A percentile compares a stretch with the other conserved stretches of the same genome.
Conservation (phyloP, 208 protist genomes). For the Eutreptiella sp. region DNA sequence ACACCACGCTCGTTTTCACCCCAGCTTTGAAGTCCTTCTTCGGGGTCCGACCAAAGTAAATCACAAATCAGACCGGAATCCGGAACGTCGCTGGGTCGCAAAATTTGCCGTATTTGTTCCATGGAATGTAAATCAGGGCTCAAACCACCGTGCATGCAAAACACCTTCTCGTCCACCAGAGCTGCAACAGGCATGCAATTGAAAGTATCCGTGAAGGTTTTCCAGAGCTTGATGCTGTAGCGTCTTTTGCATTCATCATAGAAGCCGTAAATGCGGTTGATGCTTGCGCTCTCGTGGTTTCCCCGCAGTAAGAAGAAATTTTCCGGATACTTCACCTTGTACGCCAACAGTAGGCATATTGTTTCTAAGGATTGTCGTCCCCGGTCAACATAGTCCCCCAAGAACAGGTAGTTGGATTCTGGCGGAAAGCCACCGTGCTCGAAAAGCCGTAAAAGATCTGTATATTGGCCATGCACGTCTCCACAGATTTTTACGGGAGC, state of each 20-base stretch:
- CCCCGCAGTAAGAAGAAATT: constrained; percentile 96
- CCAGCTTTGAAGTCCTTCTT: constrained; percentile 77
- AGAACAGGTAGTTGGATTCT: constrained; percentile 92
- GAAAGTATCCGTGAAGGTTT: constrained; percentile 96
- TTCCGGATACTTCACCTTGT: constrained; percentile 93
- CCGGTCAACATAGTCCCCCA: constrained; percentile 98
- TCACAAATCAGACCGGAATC: constrained; percentile 97
- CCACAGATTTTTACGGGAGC: constrained; percentile 59
- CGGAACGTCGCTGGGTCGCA: constrained; percentile 95
- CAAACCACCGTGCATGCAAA: constrained; percentile 97
- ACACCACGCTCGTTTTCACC: constrained; percentile 81
- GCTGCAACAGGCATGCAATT: constrained; percentile 95
- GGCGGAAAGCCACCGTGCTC: constrained; percentile 91
- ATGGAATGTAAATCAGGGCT: constrained; percentile 83
- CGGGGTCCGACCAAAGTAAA: constrained; percentile 98
- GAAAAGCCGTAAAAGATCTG: constrained; percentile 90
- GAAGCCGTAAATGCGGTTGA: constrained; percentile 99
- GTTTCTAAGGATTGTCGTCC: constrained; percentile 94
- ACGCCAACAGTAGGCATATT: constrained; percentile 70
- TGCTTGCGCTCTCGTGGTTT: constrained; percentile 97
- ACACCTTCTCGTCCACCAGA: constrained; percentile 96
- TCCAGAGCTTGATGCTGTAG: constrained; percentile 95
- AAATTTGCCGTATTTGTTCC: constrained; percentile 78
- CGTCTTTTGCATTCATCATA: constrained; percentile 98
- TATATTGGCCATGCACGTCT: constrained; percentile 95